Conservation (phyloP, 2,329 filamentous ascomycete species). For the Penicillium capsulatum region DNA sequence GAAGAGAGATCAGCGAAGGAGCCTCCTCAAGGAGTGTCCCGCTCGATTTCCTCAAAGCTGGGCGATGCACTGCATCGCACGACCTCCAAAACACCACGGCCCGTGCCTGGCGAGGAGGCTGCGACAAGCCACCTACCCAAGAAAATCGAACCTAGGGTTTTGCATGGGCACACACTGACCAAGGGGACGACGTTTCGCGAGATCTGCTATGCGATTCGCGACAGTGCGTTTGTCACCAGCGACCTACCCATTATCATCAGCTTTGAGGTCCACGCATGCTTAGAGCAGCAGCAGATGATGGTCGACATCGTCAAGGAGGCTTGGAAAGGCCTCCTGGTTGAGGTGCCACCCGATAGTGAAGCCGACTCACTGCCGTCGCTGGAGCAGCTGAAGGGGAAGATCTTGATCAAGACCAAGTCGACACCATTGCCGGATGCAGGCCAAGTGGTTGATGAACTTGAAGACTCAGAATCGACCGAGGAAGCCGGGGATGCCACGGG, state of each 20-base stretch:
- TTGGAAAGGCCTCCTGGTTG: conserved; percentile 72
- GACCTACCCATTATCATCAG: conserved; percentile 84
- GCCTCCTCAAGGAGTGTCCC: conserved; percentile 2
- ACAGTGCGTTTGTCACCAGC: conserved; percentile 71
- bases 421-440: conserved; percentile 45
- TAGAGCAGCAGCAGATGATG: conserved; percentile 84
- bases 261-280: conserved; percentile 80
- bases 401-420: conserved; percentile 76
- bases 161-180: conserved; percentile 83
- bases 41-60: conserved; percentile 22
- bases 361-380: conserved; percentile 60
- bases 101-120: background rate
- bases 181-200: conserved; percentile 81
- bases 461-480: conserved; percentile 8
- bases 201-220: conserved; percentile 74
- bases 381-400: conserved; percentile 69
- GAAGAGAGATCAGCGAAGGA: conserved; percentile 13
- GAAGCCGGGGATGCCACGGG: background rate
- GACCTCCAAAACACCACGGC: conserved; percentile 7
- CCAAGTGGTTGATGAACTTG: conserved; percentile 22
- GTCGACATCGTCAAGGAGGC: conserved; percentile 89
- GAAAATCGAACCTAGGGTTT: conserved; percentile 67
- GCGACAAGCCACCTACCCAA: background rate
- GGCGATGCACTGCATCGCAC: conserved; percentile 22
- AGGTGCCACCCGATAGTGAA: conserved; percentile 56